Base-by-base conservation (phyloP, 108 stramenopile species). In the Nitzschia sp. region DNA sequence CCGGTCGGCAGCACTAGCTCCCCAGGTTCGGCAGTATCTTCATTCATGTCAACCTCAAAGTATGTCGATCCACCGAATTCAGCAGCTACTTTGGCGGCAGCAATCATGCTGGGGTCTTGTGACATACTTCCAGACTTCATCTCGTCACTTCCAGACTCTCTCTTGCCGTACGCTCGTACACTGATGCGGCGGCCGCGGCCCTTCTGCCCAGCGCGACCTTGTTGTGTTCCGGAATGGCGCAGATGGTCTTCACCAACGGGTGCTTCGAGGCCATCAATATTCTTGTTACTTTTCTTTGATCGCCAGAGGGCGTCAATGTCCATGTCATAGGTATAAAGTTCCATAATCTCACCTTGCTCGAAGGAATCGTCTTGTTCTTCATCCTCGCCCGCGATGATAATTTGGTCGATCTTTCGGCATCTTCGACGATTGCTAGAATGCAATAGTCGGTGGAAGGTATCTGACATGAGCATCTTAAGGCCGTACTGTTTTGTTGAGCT, bases 401-500 rank as follows among this genome's bases (percentile, higher is more conserved):
- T 61, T 68, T 91, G 88, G 62, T 94, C 93, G 25, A 94, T 69
- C 67, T 86, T 91, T 3, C 93, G 79, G 60, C 93, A 94, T 19
- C 90, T 77, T 13, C 81, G 77, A 38, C 79, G 79, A 55, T 83
- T 87, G n/a, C 76, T 72, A 17, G 77, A 55, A 19, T 82, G 76
- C 21, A 97, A 72, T 35, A 94, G 83, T 19, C 73, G 65, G 66
- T 86, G 87, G 57, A 98, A 97, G 18, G 64, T 73, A 64, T 93
- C 93, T 0, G 94, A 95, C 88, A 98, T 91, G 11, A 97, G 75
- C 57, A 98, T 67, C 26, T 85, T 76, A 1, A 93, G 70, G 0
- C 89, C 87, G 66, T 96, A 98, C 33, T 75, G 75, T 70, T 98
- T 98, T 9, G 98, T 97, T 21, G 78, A 82, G 2, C 92, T 88